These are phyloP conservation scores for Limnomonas spitsbergensis DNA, from an alignment of 139 green algal species.

Conservation along the genomic window DNA sequence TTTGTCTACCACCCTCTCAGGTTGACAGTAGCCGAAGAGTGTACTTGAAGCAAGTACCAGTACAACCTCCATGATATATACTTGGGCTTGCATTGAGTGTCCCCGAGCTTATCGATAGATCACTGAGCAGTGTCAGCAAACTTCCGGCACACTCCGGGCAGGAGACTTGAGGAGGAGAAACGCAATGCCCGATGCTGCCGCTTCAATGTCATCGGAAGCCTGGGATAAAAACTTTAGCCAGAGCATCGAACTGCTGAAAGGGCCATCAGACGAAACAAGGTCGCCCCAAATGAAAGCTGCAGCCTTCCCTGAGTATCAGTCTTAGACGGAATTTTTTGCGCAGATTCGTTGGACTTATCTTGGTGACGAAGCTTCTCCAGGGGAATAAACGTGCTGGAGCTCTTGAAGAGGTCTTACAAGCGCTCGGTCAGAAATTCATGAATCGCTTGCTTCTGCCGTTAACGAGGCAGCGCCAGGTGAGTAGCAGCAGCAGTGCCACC, in stretches of 20 bases:
- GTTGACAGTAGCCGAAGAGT: no score
- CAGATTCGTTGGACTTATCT: constrained; percentile 75
- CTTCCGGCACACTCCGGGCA: no score
- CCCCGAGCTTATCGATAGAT: no score
- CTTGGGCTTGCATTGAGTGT: no score
- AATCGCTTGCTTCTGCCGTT: constrained; percentile 66
- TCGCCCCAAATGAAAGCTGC: not conserved
- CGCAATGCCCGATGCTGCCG: no score
- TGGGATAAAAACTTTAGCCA: constrained; percentile 33
- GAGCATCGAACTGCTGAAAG: constrained; percentile 53
- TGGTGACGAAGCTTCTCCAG: constrained; percentile 63
- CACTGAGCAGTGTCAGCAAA: no score
- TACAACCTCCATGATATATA: no score
- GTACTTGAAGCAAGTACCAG: no score
- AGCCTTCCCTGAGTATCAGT: not conserved
- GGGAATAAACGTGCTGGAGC: constrained; percentile 27
- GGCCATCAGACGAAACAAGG: constrained; percentile 32
- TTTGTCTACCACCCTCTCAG: no score
- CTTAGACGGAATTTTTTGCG: not conserved
- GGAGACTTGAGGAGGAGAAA: no score
- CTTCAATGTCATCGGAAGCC: not conserved
- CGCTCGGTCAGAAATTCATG: constrained; percentile 60
- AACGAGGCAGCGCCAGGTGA: constrained; percentile 8
- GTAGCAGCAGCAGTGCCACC: not conserved
- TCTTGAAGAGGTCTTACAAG: constrained; percentile 41